Conservation (phyloP, 495 filamentous ascomycete species). For the Penicillium dipodomyicola region DNA sequence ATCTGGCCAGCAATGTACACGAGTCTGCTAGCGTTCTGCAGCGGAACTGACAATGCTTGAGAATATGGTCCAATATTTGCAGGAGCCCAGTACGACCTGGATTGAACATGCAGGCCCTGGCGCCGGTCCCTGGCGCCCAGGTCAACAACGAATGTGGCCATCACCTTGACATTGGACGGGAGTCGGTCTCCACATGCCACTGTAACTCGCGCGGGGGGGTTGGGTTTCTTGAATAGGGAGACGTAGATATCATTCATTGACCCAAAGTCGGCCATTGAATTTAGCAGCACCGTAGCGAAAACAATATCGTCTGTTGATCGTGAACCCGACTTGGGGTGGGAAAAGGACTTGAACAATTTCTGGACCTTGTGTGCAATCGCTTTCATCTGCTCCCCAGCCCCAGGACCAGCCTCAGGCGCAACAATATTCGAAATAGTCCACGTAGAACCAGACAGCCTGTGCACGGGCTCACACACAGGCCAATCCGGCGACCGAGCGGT, state of each 20-base stretch:
- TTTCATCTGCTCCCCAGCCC: slow-evolving; percentile 44
- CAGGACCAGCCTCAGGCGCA: slow-evolving; percentile 39
- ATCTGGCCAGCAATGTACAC: slow-evolving; percentile 86
- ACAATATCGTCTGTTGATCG: slow-evolving; percentile 58
- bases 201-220: slow-evolving; percentile 81
- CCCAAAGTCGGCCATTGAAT: slow-evolving; percentile 74
- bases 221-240: slow-evolving; percentile 64
- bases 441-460: slow-evolving; percentile 24
- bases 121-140: slow-evolving; percentile 31
- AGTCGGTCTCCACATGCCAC: slow-evolving; percentile 69
- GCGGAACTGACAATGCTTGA: slow-evolving; percentile 70
- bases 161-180: slow-evolving; percentile 56
- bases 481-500: slow-evolving; percentile 12
- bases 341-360: slow-evolving; percentile 27
- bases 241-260: slow-evolving; percentile 72
- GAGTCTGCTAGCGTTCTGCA: slow-evolving; percentile 33
- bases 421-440: slow-evolving; percentile 48
- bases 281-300: slow-evolving; percentile 72
- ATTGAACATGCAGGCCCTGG: slow-evolving; percentile 83
- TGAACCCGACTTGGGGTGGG: slow-evolving; percentile 5
- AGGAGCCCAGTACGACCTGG: slow-evolving; percentile 93
- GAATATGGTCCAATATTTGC: slow-evolving; percentile 98
- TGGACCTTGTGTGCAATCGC: slow-evolving; percentile 40
- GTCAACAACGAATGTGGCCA: slow-evolving; percentile 54
- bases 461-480: slow-evolving; percentile 15